phyloP scores from a whole-genome alignment of 2,329 filamentous ascomycete genomes.

The Aplosporella prunicola region DNA sequence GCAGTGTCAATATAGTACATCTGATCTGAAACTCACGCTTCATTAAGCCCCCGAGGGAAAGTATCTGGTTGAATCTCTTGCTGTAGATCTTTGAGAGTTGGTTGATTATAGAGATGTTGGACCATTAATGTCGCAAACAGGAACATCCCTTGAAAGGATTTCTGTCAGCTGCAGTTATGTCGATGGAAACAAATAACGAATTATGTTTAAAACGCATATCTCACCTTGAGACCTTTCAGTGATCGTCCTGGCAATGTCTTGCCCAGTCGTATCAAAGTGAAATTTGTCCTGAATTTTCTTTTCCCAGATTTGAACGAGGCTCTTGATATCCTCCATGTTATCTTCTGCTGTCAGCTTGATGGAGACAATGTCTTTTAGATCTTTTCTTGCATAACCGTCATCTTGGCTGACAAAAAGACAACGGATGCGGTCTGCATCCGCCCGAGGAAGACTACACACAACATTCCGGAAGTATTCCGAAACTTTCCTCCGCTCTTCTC shows the following conservation, averaged over 20 bases:
- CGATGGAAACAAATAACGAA: background rate
- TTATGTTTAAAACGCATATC: background rate
- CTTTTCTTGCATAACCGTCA: conserved; percentile 18
- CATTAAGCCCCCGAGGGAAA: conserved; percentile 11
- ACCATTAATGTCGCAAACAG: conserved; percentile 20
- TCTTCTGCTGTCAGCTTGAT: conserved; percentile 12
- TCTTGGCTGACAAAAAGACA: conserved; percentile 28
- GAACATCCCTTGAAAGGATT: conserved; percentile 17
- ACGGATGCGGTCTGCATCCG: conserved; percentile 18
- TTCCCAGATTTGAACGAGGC: conserved; percentile 18
- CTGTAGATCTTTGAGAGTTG: conserved; percentile 13
- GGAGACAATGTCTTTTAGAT: conserved; percentile 13
- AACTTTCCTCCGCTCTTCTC: conserved; percentile 20
- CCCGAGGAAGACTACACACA: conserved; percentile 13
- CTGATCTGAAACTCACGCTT: conserved; percentile 11
- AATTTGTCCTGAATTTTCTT: conserved; percentile 14
- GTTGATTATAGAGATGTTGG: conserved; percentile 17
- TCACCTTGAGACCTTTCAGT: background rate
- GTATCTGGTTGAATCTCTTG: conserved; percentile 13
- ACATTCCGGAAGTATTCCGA: conserved; percentile 20
- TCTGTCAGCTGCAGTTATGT: background rate
- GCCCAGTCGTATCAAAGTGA: background rate
- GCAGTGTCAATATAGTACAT: background rate
- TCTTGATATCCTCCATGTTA: conserved; percentile 22
- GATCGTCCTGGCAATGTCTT: conserved; percentile 6